These are phyloP conservation scores for Bonia amplexicaulis DNA, from an alignment of 176 grass and related monocot genomes.

Conservation along the genomic window DNA sequence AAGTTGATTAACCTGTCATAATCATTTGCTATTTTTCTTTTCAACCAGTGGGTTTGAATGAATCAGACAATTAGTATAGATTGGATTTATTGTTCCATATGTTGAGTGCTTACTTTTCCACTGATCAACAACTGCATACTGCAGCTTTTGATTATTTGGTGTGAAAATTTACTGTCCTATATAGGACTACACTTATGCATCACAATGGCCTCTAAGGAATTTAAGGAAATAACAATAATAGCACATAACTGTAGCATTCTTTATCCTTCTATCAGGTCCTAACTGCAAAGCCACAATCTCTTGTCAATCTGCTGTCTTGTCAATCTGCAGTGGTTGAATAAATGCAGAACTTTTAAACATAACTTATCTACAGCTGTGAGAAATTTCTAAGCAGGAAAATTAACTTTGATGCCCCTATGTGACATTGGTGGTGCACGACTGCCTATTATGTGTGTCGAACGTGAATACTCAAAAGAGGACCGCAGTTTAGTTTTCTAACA, in stretches of 20 bases:
- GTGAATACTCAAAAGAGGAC: background rate
- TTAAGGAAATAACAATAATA: background rate
- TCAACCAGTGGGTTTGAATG: background rate
- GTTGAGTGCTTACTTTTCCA: background rate
- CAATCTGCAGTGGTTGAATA: background rate
- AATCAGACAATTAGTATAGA: background rate
- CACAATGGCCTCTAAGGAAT: background rate
- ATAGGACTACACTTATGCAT: background rate
- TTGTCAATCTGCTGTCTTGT: background rate
- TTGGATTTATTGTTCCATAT: background rate
- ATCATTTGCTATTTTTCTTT: conserved; percentile 2
- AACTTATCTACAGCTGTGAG: background rate
- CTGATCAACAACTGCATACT: background rate
- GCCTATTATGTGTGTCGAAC: background rate
- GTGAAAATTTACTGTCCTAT: background rate
- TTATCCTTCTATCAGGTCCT: background rate
- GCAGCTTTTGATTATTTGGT: background rate
- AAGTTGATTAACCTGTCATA: conserved; percentile 23
- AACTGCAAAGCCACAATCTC: background rate
- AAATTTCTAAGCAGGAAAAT: background rate
- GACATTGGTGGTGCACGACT: background rate
- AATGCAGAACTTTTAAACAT: background rate
- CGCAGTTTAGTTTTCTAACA: background rate
- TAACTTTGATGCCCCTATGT: background rate
- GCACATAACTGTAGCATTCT: background rate